These are phyloP conservation scores for Penicillium sp. DNA, from an alignment of 2,329 filamentous ascomycete genomes.

Conservation along the genomic window DNA sequence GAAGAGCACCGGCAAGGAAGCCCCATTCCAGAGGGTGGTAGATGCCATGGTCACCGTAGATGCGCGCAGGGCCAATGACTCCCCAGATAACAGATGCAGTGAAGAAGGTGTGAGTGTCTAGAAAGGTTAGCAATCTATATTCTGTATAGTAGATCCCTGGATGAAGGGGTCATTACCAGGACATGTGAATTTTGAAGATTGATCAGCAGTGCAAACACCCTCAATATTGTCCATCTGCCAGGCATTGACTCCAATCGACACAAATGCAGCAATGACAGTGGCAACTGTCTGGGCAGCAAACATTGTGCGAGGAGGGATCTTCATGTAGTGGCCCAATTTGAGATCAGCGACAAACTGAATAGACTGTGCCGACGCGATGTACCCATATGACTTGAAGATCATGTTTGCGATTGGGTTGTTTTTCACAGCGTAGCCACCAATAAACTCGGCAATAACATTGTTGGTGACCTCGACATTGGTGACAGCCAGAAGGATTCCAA, in stretches of 20 bases:
- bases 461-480: slow-evolving; percentile 57
- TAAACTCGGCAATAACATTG: slow-evolving; percentile 56
- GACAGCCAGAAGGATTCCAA: slow-evolving; percentile 27
- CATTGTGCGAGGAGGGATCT: slow-evolving; percentile 16
- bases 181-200: slow-evolving; percentile 46
- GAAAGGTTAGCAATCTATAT: neutral
- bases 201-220: slow-evolving; percentile 51
- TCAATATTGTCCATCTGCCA: slow-evolving; percentile 51
- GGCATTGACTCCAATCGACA: slow-evolving; percentile 51
- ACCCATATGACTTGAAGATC: slow-evolving; percentile 56
- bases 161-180: slow-evolving; percentile 33
- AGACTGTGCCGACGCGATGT: slow-evolving; percentile 50
- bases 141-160: neutral
- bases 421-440: slow-evolving; percentile 53
- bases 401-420: slow-evolving; percentile 56
- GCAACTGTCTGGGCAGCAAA: slow-evolving; percentile 18
- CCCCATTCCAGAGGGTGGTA: slow-evolving; percentile 53
- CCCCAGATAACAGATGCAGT: slow-evolving; percentile 59
- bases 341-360: slow-evolving; percentile 47
- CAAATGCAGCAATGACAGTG: slow-evolving; percentile 48
- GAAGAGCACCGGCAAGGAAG: slow-evolving; percentile 52
- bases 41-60: slow-evolving; percentile 52
- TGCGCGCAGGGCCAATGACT: slow-evolving; percentile 52
- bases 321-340: slow-evolving; percentile 25
- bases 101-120: slow-evolving; percentile 54